phyloP scores from a whole-genome alignment of 1,284 basidiomycete species.

The Inonotus hispidus region DNA sequence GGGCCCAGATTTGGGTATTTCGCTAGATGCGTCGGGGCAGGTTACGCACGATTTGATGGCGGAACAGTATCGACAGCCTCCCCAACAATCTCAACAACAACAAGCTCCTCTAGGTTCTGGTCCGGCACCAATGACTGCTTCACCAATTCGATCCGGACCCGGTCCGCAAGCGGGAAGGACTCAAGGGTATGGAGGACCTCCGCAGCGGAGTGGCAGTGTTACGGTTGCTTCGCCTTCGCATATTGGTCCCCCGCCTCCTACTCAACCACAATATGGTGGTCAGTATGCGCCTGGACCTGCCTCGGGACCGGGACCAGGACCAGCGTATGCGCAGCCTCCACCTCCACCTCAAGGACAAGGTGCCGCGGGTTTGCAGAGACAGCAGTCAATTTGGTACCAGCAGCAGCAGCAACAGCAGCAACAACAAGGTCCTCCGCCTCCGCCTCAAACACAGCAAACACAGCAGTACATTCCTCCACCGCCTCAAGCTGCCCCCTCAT shows the following conservation, averaged over 20 bases:
- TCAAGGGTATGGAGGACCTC: background rate
- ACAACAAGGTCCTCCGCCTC: slow-evolving; percentile 25
- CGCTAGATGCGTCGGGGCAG: slow-evolving; percentile 70
- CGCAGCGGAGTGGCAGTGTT: slow-evolving; percentile 15
- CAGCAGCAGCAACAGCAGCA: slow-evolving; percentile 23
- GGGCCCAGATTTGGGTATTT: slow-evolving; percentile 57
- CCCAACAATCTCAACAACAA: slow-evolving; percentile 26
- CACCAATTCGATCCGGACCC: background rate
- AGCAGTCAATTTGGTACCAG: slow-evolving; percentile 14
- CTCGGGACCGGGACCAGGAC: slow-evolving; percentile 3
- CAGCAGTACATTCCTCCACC: slow-evolving; percentile 20
- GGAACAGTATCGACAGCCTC: slow-evolving; percentile 36
- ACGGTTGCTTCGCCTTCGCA: slow-evolving; percentile 7
- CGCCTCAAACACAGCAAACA: slow-evolving; percentile 27
- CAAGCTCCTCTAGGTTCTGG: background rate
- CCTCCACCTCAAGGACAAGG: slow-evolving; percentile 6
- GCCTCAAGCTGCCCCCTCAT: slow-evolving; percentile 25
- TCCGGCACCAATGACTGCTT: too few relatives aligned
- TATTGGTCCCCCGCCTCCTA: slow-evolving; percentile 8
- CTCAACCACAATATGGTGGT: slow-evolving; percentile 7
- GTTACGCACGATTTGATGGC: slow-evolving; percentile 82
- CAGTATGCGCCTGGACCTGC: slow-evolving; percentile 7
- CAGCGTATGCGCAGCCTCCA: slow-evolving; percentile 14
- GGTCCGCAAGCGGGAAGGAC: background rate
- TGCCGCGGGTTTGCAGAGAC: slow-evolving; percentile 6